Conservation (phyloP, 1,284 basidiomycete species). For the Moesziomyces antarcticus region DNA sequence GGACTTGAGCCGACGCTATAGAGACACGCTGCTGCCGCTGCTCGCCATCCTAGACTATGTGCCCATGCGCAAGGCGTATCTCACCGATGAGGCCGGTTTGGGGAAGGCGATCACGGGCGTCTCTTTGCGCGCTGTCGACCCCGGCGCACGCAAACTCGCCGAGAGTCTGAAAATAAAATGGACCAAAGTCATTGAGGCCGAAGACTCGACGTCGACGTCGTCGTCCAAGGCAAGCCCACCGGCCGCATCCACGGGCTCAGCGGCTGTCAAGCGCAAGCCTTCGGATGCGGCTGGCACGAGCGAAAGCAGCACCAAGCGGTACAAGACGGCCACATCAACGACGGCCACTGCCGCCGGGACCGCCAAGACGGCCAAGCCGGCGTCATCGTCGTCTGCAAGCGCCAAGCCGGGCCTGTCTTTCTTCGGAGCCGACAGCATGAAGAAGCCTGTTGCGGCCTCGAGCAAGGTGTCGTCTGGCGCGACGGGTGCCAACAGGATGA, state of each 20-base stretch:
- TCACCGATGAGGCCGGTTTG: constrained; percentile 52
- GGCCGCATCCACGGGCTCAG: constrained; percentile 3
- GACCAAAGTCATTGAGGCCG: constrained; percentile 41
- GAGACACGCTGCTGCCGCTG: constrained; percentile 40
- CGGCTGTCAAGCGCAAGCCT: constrained; percentile 25
- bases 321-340: constrained; percentile 19
- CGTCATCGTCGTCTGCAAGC: constrained; percentile 4
- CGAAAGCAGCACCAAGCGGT: constrained; percentile 24
- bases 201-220: constrained; percentile 5
- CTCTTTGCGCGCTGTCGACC: constrained; percentile 32
- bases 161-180: constrained; percentile 44
- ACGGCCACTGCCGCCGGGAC: constrained; percentile 3
- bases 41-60: constrained; percentile 39
- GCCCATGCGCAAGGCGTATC: constrained; percentile 44
- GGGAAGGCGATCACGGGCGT: constrained; percentile 53
- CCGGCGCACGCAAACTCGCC: constrained; percentile 32
- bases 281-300: constrained; percentile 6
- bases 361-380: constrained; percentile 3
- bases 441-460: neutral
- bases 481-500: constrained; percentile 2
- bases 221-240: neutral
- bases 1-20: constrained; percentile 51
- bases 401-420: constrained; percentile 24
- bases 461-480: neutral
- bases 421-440: constrained; percentile 13